Evolutionary conservation across 192 early-diverging fungal species (phyloP), one percentile per base, ranked within the genome.

Genomic region (Podila clonocystis): DNA sequence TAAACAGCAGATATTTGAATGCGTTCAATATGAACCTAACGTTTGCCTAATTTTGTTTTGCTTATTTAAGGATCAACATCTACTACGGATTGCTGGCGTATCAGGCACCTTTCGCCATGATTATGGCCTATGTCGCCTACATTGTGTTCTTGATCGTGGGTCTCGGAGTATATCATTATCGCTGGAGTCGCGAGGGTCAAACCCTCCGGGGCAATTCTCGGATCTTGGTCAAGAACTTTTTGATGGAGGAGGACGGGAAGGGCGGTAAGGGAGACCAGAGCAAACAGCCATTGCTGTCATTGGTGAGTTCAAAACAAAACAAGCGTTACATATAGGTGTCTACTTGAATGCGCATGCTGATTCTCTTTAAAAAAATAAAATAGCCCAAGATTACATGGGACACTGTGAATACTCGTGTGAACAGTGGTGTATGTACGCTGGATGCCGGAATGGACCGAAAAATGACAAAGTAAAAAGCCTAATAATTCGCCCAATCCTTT

Each of bases 351-450:
- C 24, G 6, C 2, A 55, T 55, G 19, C 11, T 26, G 20, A 4
- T 55, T 3, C 24, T 70, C 19, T n/a, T 15, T 19, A 11, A 38
- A 63, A 33, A 28, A 55, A 24, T 19, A 11, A 38, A 63, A 33
- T 41, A 55, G 52, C 52, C 52, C 20, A 55, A 55, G 52, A 55
- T 55, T 22, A 55, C 52, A 1, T 55, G 52, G 52, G 52, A 55
- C n/a, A 55, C 52, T 55, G 52, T 55, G n/a, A 71, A 71, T 41
- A 62, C 48, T 12, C 59, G 48, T 31, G 69, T 71, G 48, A 45
- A 63, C 17, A 59, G 69, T 11, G 69, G 69, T 13, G 69, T 70
- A 70, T n/a, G n/a, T n/a, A n/a, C n/a, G n/a, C n/a, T n/a, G n/a
- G n/a, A n/a, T n/a, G n/a, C n/a, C n/a, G n/a, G n/a, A n/a, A n/a